Percentiles rank a stretch among this genome's conserved stretches.
Conservation (phyloP, 495 filamentous ascomycete species). For the Talaromyces borbonicus region DNA sequence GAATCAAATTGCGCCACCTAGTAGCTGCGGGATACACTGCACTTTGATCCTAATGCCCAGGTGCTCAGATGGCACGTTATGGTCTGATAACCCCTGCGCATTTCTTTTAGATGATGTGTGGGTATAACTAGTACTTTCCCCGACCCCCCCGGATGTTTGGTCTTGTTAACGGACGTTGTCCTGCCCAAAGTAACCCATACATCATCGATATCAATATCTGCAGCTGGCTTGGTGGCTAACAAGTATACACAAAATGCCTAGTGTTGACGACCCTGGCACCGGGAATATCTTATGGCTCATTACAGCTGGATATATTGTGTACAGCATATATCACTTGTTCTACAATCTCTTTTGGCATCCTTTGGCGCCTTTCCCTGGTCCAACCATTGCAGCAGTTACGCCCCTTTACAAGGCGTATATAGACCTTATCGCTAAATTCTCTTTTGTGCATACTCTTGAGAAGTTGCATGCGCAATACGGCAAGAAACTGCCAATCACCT, state of each 20-base stretch:
- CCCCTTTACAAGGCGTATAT: constrained; percentile 7
- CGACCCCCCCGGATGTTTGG: too few relatives aligned
- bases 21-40: too few relatives aligned
- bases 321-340: not conserved
- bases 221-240: too few relatives aligned
- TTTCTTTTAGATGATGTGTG: too few relatives aligned
- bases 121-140: too few relatives aligned
- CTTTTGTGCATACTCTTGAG: constrained; percentile 5
- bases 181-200: too few relatives aligned
- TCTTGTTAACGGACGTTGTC: too few relatives aligned
- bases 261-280: not conserved
- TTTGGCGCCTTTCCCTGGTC: constrained; percentile 36
- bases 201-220: too few relatives aligned
- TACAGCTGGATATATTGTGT: not conserved
- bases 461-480: constrained; percentile 5
- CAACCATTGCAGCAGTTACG: constrained; percentile 32
- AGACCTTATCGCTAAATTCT: constrained; percentile 1
- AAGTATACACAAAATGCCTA: not conserved
- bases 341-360: constrained; percentile 21
- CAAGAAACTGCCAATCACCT: not conserved
- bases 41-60: too few relatives aligned
- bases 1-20: too few relatives aligned
- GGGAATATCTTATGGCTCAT: not conserved
- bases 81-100: too few relatives aligned
- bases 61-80: too few relatives aligned